These are phyloP conservation scores for Strobilomyces dryophilus DNA, from an alignment of 768 basidiomycete species.

Conservation along the genomic window DNA sequence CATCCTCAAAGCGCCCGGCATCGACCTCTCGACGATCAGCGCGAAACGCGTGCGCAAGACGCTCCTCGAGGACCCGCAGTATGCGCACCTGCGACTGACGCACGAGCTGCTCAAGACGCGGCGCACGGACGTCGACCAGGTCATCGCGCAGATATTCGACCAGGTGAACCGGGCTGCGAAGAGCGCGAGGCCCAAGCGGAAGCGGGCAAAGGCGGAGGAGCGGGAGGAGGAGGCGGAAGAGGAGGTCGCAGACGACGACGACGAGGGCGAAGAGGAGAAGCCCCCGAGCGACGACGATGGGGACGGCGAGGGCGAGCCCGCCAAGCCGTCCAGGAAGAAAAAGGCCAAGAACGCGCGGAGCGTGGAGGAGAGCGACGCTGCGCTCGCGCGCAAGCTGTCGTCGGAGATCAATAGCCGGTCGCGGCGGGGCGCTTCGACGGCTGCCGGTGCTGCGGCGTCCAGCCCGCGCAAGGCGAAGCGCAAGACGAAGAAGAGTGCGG, in stretches of 20 bases:
- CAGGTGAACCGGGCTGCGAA: conserved; percentile 41
- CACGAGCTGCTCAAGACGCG: conserved; percentile 59
- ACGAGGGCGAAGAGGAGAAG: conserved; percentile 11
- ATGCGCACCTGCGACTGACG: conserved; percentile 45
- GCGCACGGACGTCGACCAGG: conserved; percentile 61
- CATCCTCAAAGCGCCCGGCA: conserved; percentile 73
- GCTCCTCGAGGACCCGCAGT: conserved; percentile 41
- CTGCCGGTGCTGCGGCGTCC: conserved; percentile 26
- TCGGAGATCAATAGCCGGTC: conserved; percentile 65
- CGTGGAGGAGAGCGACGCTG: conserved; percentile 60
- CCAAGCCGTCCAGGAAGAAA: conserved; percentile 38
- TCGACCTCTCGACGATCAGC: conserved; percentile 74
- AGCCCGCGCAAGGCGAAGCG: conserved; percentile 44
- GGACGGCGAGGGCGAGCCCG: conserved; percentile 16
- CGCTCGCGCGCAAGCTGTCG: conserved; percentile 67
- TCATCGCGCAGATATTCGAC: conserved; percentile 67
- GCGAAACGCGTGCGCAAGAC: conserved; percentile 87
- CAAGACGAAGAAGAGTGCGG: conserved; percentile 50
- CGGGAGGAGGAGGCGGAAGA: neutral
- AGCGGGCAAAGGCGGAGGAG: conserved; percentile 26
- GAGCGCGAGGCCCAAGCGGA: conserved; percentile 25
- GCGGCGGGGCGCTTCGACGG: conserved; percentile 39
- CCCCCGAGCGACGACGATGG: conserved; percentile 11
- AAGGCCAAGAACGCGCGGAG: conserved; percentile 36
- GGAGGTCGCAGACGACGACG: neutral